Conservation (phyloP, 352 stramenopile genomes). For the Elongisporangium undulatum region DNA sequence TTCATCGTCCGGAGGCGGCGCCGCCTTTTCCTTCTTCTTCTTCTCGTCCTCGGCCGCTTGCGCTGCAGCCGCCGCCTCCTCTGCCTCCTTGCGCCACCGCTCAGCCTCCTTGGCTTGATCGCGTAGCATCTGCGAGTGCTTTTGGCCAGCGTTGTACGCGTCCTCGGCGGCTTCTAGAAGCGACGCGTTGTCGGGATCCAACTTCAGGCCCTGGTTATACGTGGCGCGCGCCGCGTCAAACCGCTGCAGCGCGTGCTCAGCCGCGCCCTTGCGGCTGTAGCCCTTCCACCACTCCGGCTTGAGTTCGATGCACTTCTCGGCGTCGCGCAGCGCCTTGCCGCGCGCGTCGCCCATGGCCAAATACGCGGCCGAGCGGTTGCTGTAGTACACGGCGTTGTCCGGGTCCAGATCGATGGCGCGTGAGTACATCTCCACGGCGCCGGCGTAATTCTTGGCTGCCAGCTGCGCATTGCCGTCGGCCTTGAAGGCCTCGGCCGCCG, state of each 20-base stretch:
- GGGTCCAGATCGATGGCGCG: conserved; percentile 78
- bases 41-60: conserved; percentile 15
- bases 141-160: conserved; percentile 63
- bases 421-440: conserved; percentile 83
- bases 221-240: conserved; percentile 70
- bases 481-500: conserved; percentile 84
- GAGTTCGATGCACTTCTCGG: conserved; percentile 71
- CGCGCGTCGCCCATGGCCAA: conserved; percentile 76
- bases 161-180: conserved; percentile 63
- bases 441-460: conserved; percentile 44
- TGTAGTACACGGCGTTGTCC: conserved; percentile 83
- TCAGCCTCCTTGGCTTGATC: conserved; percentile 51
- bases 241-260: conserved; percentile 66
- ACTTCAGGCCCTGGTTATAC: conserved; percentile 58
- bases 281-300: conserved; percentile 86
- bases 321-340: conserved; percentile 75
- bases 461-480: conserved; percentile 73
- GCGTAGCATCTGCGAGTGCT: conserved; percentile 51
- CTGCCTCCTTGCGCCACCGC: conserved; percentile 24
- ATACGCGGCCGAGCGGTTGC: conserved; percentile 83
- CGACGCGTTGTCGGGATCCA: conserved; percentile 72
- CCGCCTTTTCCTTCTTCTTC: conserved; percentile 13
- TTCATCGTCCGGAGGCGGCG: conserved; percentile 25
- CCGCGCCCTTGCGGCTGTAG: conserved; percentile 80
- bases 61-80: conserved; percentile 17